Conservation (phyloP, 192 early-diverging fungal species). For the Coemansia biformis region DNA sequence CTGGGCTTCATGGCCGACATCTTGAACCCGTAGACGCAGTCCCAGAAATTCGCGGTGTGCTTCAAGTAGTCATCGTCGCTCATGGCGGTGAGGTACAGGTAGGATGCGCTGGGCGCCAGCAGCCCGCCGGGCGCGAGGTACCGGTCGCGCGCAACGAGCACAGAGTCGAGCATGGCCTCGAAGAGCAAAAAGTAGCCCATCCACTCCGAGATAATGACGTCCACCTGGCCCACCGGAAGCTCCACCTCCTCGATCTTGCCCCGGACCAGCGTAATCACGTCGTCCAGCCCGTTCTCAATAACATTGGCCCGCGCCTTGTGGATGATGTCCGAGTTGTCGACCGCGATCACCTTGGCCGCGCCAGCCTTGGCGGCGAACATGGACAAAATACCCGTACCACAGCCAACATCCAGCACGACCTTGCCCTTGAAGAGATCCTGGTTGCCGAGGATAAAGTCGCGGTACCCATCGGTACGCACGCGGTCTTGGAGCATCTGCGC, state of each 20-base stretch:
- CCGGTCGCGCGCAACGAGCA: constrained; percentile 60
- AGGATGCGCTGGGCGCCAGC: constrained; percentile 86
- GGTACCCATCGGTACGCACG: constrained; percentile 91
- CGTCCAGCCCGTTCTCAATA: constrained; percentile 75
- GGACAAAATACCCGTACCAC: constrained; percentile 90
- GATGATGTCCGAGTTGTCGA: constrained; percentile 54
- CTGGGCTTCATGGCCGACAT: constrained; percentile 81
- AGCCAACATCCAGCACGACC: constrained; percentile 90
- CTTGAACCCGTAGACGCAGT: constrained; percentile 91
- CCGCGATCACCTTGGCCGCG: constrained; percentile 88
- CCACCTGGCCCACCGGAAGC: constrained; percentile 67
- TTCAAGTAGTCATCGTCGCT: constrained; percentile 75
- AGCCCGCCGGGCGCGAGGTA: constrained; percentile 92
- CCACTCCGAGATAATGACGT: constrained; percentile 94
- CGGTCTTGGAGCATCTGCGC: constrained; percentile 97
- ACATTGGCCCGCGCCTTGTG: constrained; percentile 63
- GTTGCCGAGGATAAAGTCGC: constrained; percentile 87
- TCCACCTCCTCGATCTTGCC: constrained; percentile 72
- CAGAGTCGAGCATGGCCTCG: constrained; percentile 81
- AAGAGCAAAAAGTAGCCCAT: constrained; percentile 96
- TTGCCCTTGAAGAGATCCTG: constrained; percentile 76
- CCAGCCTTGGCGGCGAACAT: constrained; percentile 96
- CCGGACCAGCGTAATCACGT: constrained; percentile 84
- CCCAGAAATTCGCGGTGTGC: constrained; percentile 78
- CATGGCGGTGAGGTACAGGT: constrained; percentile 84